Evolutionary conservation across 1,139 yeast genomes (phyloP), one percentile per base, ranked within the genome.

Genomic region (Suhomyces anneliseae): DNA sequence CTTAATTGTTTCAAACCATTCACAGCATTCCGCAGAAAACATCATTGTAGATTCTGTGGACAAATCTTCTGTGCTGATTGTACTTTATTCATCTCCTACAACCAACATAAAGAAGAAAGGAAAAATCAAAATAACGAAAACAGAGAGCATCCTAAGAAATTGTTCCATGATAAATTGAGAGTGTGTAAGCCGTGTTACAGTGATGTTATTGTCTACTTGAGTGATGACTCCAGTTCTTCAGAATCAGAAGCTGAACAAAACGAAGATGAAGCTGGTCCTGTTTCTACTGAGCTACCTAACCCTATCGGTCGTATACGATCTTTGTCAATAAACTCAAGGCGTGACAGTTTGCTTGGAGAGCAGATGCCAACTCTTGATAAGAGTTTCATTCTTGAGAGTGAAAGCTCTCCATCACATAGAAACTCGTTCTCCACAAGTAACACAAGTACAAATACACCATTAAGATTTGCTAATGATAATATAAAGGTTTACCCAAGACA

Each of bases 21-120:
- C 60, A 81, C 88, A 0, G 81, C 85, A 0, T 93, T 92, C 66
- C 72, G 97, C 60, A 75, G 99, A 55, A 88, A 89, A 55, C 99
- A 93, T 63, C 99, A 93, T 65, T 93, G 99, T 61, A 73, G 99
- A 43, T 84, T 92, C 43, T 93, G 99, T 67, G 98, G 98, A 2
- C 97, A 92, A 64, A 93, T 93, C 38, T 93, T 90, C 60, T 93
- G 99, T 65, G 79, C 89, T 32, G 78, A 79, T n/a, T 93, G 99
- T 64, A 90, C 97, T 0, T 69, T 81, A 4, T 78, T 90, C 54
- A 82, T 90, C 10, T 79, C 90, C 2, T 96, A 95, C 37, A 82
- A 81, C 37, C 83, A 82, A 58, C 89, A 90, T 52, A 73, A 71
- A 49, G 76, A 71, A 44, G 76, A 74, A 50, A 50, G 78, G 39